Base-by-base conservation (phyloP, 1,139 yeast genomes). In the Blastobotrys raffinosifermentans region DNA sequence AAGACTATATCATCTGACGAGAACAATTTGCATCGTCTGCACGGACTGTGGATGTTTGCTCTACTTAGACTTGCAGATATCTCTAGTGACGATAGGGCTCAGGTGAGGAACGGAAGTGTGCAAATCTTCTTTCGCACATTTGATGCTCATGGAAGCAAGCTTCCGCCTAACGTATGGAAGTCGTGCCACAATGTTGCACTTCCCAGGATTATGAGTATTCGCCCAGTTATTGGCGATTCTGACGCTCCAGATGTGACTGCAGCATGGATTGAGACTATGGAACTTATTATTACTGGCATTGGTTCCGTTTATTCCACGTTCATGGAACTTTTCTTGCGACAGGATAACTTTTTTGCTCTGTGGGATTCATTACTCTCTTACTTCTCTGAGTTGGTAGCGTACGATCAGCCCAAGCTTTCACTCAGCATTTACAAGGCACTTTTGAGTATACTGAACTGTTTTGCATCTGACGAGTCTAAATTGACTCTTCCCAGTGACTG, bases 41-140 rank as follows among this genome's bases (percentile, higher is more conserved):
- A 49, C 40, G 58, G 63, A 1, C 60, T 85, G 32, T 84, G 93
- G 77, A 63, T 82, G 25, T 79, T 81, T 47, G 64, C 84, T 23
- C 60, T 86, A 31, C 67, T 72, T 7, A 69, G 76, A 26, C 61
- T 89, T 29, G 77, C 87, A 0, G 69, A 69, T 18, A 70, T 86
- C 19, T 73, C 87, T 0, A 56, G 64, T 20, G 93, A 84, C 49
- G 49, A 68, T 1, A 70, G 95, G 40, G 74, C 81, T 0, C 94
- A 86, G 49, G 95, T 89, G 1, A 70, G 94, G 46, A 86, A 86
- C 53, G 96, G 96, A 2, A 79, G 96, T 0, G 73, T 86, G 19
- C 94, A 86, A 54, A 89, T 95, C 0, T 77, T 87, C 49, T 85
- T 85, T 60, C 77, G 89, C 48, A 80, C 89, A 29, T 70, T 87